Evolutionary conservation across 805 yeast genomes (phyloP).

Genomic region (Cyberlindnera maclurae): DNA sequence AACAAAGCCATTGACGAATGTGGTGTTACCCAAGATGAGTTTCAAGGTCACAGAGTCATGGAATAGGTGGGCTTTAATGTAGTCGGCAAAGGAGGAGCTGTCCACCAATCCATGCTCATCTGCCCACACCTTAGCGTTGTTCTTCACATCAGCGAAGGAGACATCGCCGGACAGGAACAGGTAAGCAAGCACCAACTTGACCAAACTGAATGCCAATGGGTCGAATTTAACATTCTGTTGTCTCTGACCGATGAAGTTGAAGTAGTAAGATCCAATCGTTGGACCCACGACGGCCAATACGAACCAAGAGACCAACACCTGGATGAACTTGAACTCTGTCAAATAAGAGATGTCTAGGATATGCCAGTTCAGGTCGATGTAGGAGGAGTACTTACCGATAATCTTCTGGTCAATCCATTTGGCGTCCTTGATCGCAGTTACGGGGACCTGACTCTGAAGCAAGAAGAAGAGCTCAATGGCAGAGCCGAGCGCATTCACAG

Average conservation of each 20-base stretch:
- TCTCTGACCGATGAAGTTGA: constrained; percentile 24
- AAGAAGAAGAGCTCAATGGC: constrained; percentile 16
- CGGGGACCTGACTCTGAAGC: constrained; percentile 14
- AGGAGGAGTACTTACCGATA: constrained; percentile 14
- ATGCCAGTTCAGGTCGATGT: constrained; percentile 9
- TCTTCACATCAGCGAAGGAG: constrained; percentile 23
- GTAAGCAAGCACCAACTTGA: constrained; percentile 38
- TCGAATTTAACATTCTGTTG: constrained; percentile 36
- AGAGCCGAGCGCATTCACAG: constrained; percentile 19
- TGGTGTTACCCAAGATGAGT: constrained; percentile 27
- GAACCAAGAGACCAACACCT: constrained; percentile 21
- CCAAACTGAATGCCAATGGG: constrained; percentile 46
- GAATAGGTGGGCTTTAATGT: constrained; percentile 16
- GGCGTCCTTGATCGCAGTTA: constrained; percentile 13
- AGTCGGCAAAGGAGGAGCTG: constrained; percentile 10
- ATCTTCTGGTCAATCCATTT: constrained; percentile 17
- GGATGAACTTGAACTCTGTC: constrained; percentile 15
- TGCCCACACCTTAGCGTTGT: constrained; percentile 25
- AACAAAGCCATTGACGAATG: constrained; percentile 24
- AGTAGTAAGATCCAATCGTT: constrained; percentile 21
- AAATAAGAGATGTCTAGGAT: constrained; percentile 18
- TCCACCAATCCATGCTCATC: constrained; percentile 20
- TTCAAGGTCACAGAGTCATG: constrained; percentile 22
- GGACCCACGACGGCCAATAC: constrained; percentile 19
- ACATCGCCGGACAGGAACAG: constrained; percentile 24